Evolutionary conservation across 2,329 filamentous ascomycete species (phyloP), one percentile per base, ranked within the genome.

Genomic region (Phyllosticta paracitricarpa): DNA sequence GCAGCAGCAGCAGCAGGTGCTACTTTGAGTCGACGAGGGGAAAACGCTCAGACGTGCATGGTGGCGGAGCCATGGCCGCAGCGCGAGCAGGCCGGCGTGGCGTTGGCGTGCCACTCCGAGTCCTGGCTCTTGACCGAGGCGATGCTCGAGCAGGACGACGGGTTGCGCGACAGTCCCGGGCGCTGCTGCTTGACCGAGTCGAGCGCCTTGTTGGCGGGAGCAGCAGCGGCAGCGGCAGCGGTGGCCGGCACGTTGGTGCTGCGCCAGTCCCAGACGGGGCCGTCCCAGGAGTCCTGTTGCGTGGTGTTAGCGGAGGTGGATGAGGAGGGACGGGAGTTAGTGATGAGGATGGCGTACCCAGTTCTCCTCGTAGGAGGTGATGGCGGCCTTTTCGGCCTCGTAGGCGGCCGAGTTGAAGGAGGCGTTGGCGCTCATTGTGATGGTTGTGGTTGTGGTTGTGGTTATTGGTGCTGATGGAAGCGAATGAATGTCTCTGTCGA

Each of bases 381-480:
- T 65, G 30, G 63, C 59, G 33, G 67, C 64, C 33, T 66, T 66
- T 54, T 65, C 65, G 35, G 64, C 67, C 54, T 65, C 66, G 28
- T 63, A 66, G 52, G 65, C 63, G 4, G 64, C 64, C 58, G 59
- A 59, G 58, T 66, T 63, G 59, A 67, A 62, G 19, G 28, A 30
- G 28, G 28, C 5, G 28, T 65, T 66, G 35, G 61, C 63, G 26
- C 52, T 57, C 59, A 61, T 61, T 57, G 54, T 61, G 48, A 19
- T 14, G 1, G 52, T 54, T n/a, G 51, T 53, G 7, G 24, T 53
- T 9, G 51, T 53, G 14, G 2, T 53, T 22, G 51, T 53, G 12
- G 14, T 33, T n/a, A 14, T 22, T 51, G 56, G 17, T 28, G 3
- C 4, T 28, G 51, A 40, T 25, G 33, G 26, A 24, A 30, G 17